Base-by-base conservation (phyloP, 2,329 filamentous ascomycete genomes). In the Fusarium luffae region DNA sequence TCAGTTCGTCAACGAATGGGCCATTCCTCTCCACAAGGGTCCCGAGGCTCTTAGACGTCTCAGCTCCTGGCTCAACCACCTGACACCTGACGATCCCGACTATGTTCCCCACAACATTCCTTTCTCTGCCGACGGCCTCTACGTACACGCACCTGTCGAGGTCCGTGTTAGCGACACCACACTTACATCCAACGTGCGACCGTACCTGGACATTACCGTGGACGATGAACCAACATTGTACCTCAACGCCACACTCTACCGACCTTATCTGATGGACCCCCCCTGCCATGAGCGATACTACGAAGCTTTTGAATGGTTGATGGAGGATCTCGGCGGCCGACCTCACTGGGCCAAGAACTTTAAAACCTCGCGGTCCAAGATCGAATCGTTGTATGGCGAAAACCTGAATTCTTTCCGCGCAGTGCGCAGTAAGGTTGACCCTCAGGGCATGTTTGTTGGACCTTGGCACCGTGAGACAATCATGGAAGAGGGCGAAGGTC, bases 1-100 rank as follows among this genome's bases (percentile, higher is more conserved):
- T n/a, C 96, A 99, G 77, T 97, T 93, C 75, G 96, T 99, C 70
- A 98, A 99, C 79, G 96, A 99, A 79, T 99, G 96, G 96, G 95
- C 95, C 1, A 86, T 99, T 9, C 95, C 96, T 2, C 85, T 99
- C 2, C 84, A 89, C 68, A 91, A 92, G 71, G 96, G 96, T 0
- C 95, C 95, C 16, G 94, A 98, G 80, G 94, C 93, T 10, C 88
- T 99, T 44, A 86, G 84, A 32, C 89, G 96, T 12, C 86, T 99
- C 14, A 92, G 91, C 41, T 91, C 92, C 49, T 99, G 96, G 96
- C 85, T 99, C 55, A 91, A 90, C 78, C 83, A 82, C 55, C 81
- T 88, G 48, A 78, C 79, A 0, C 83, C 92, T 52, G 86, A 88
- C 19, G 92, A 96, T 73, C 82, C 84, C 4, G 85, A 86, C 70